These are phyloP conservation scores for Triticum aestivum DNA, from an alignment of 176 grass and related monocot species.

Conservation along the genomic window DNA sequence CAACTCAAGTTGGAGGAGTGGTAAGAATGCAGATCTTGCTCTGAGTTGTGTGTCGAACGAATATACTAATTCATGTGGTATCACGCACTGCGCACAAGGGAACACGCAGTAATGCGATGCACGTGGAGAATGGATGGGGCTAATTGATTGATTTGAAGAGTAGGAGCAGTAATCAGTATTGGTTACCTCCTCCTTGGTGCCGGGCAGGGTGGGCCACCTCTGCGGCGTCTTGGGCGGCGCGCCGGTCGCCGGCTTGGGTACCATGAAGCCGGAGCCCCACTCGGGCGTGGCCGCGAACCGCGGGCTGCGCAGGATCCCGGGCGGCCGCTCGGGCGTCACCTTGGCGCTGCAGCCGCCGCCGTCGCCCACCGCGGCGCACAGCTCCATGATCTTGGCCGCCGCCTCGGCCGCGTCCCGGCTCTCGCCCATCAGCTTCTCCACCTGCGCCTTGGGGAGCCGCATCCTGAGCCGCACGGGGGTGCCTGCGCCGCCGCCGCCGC, in stretches of 20 bases:
- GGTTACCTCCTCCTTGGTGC: slow-evolving; percentile 53
- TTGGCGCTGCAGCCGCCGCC: slow-evolving; percentile 4
- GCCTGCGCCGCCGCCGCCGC: neutral
- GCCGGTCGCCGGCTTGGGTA: neutral
- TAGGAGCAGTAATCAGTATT: neutral
- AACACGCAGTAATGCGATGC: slow-evolving; percentile 37
- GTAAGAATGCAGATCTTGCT: neutral
- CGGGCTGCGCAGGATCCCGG: slow-evolving; percentile 38
- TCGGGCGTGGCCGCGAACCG: slow-evolving; percentile 51
- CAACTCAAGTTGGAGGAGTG: no score
- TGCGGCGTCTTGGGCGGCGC: slow-evolving; percentile 33
- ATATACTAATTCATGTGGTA: no score
- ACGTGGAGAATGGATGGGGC: slow-evolving; percentile 9
- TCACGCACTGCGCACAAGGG: neutral
- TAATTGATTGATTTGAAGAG: neutral
- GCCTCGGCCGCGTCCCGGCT: slow-evolving; percentile 58
- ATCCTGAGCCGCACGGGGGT: slow-evolving; percentile 60
- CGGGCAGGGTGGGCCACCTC: slow-evolving; percentile 44
- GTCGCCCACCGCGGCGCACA: slow-evolving; percentile 38
- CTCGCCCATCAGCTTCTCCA: slow-evolving; percentile 68
- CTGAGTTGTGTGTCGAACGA: neutral
- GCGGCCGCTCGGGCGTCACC: slow-evolving; percentile 43
- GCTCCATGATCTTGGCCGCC: slow-evolving; percentile 71
- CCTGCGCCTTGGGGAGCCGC: slow-evolving; percentile 63
- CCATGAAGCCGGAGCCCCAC: slow-evolving; percentile 49